Conservation (phyloP, 2,329 filamentous ascomycete species). For the Sporothrix brunneoviolacea region DNA sequence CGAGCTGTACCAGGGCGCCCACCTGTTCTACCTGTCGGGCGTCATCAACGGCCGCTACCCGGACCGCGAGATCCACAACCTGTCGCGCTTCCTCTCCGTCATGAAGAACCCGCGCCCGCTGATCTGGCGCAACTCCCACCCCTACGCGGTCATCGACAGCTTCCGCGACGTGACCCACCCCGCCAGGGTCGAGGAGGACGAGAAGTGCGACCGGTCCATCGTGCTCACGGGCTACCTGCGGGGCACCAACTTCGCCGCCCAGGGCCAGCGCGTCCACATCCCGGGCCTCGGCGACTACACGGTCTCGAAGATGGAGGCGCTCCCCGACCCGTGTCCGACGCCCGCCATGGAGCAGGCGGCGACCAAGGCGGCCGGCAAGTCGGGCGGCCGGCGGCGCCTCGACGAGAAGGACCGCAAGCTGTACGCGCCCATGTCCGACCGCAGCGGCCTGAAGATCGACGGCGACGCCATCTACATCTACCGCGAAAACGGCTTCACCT, state of each 20-base stretch:
- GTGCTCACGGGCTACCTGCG: conserved; percentile 89
- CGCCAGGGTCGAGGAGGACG: conserved; percentile 79
- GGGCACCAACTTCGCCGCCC: conserved; percentile 85
- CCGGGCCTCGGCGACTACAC: conserved; percentile 87
- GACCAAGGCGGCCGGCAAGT: conserved; percentile 78
- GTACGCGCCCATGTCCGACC: conserved; percentile 97
- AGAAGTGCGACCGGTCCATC: conserved; percentile 84
- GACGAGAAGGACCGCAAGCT: conserved; percentile 96
- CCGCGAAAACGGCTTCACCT: conserved; percentile 65
- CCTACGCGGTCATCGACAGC: conserved; percentile 87
- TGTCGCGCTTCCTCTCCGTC: conserved; percentile 89
- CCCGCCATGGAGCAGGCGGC: conserved; percentile 83
- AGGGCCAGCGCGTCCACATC: conserved; percentile 82
- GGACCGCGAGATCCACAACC: conserved; percentile 90
- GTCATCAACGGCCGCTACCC: conserved; percentile 96
- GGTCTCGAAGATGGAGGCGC: conserved; percentile 72
- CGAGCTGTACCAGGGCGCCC: conserved; percentile 92
- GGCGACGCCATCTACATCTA: conserved; percentile 93
- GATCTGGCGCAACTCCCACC: conserved; percentile 93
- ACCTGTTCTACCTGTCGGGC: conserved; percentile 92
- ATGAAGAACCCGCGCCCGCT: conserved; percentile 99
- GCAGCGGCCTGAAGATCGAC: conserved; percentile 90
- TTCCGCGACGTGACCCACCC: conserved; percentile 94
- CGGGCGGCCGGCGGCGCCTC: conserved; percentile 59
- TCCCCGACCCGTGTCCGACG: conserved; percentile 93